Percentiles rank a stretch among this genome's conserved stretches.
Conservation (phyloP, 768 basidiomycete genomes). For the Mycena galopus region DNA sequence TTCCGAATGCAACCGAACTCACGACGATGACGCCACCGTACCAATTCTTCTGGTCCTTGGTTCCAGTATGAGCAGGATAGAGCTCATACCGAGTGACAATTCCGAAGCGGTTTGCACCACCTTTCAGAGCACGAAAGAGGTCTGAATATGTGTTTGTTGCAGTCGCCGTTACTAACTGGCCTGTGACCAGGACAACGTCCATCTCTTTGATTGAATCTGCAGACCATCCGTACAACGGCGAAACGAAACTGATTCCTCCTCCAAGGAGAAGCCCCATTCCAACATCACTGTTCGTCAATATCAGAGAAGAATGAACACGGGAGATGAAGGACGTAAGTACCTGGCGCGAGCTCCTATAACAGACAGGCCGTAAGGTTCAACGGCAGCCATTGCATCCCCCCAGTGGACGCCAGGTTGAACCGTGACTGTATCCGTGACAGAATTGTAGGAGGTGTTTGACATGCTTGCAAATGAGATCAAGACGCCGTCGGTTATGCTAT, state of each 20-base stretch:
- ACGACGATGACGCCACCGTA: constrained; percentile 56
- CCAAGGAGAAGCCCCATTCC: constrained; percentile 59
- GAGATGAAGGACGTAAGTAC: neutral
- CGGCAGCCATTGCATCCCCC: constrained; percentile 51
- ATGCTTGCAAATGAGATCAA: constrained; percentile 56
- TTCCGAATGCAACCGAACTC: constrained; percentile 22
- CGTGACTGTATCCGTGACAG: constrained; percentile 50
- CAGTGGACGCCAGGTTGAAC: constrained; percentile 56
- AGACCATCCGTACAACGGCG: constrained; percentile 54
- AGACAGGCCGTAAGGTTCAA: constrained; percentile 55
- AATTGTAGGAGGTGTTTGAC: constrained; percentile 46
- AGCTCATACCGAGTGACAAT: constrained; percentile 60
- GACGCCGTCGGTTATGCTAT: constrained; percentile 53
- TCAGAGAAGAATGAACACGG: neutral
- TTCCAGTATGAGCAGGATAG: constrained; percentile 53
- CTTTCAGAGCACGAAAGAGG: constrained; percentile 59
- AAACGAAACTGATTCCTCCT: constrained; percentile 55
- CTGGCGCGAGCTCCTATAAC: constrained; percentile 48
- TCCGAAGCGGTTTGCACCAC: constrained; percentile 59
- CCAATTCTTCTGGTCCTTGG: constrained; percentile 51
- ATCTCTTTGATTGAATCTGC: constrained; percentile 51
- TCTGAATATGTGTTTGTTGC: constrained; percentile 55
- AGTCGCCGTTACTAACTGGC: constrained; percentile 55
- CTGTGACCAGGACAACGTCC: constrained; percentile 59
- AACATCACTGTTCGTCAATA: constrained; percentile 45